Base-by-base conservation (phyloP, 2,329 filamentous ascomycete species). In the Dothideomycetidae sp. region DNA sequence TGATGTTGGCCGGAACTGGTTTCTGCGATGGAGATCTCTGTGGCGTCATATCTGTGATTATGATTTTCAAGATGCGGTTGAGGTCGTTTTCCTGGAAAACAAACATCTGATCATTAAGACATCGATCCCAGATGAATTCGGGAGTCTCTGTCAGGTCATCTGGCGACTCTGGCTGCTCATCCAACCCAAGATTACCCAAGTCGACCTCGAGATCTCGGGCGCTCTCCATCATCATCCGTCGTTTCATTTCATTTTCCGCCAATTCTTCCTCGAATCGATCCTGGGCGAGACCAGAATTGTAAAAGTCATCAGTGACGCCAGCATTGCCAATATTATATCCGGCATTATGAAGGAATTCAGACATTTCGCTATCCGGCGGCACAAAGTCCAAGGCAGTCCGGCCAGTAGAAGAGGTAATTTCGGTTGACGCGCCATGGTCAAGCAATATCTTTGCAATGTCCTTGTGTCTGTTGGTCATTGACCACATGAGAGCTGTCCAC, bases 401-500 rank as follows among this genome's bases (percentile, higher is more conserved):
- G 21, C 90, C 90, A 9, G 83, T 86, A 0, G 84, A 90, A 1
- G 90, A 96, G 56, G 92, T 93, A 48, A 93, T 81, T 51, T 96
- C 88, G 3, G 86, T 80, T n/a, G 86, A 93, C 13, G 90, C 90
- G 11, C 86, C 86, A 51, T 90, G 82, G 55, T 98, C 88, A 21
- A 98, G 71, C 11, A 98, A 65, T 9, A 85, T 68, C 59, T 96
- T 96, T 23, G 88, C 86, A 48, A 98, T 98, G 33, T 77, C 78
- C 61, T 96, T 96, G 61, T 98, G 90, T 40, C 86, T 69, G 58
- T 98, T 98, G 39, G 90, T 98, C 83, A 96, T 96, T 34, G 90
- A 88, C 90, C 90, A 98, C 86, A 98, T 98, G 43, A 98, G 68
- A 10, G 90, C 82, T 51, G 83, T 96, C 90, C 90, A 98, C 53